A percentile compares a stretch with the other conserved stretches of the same genome.
Conservation (phyloP, 176 grass and related monocot genomes). For the Oryza glumipatula region DNA sequence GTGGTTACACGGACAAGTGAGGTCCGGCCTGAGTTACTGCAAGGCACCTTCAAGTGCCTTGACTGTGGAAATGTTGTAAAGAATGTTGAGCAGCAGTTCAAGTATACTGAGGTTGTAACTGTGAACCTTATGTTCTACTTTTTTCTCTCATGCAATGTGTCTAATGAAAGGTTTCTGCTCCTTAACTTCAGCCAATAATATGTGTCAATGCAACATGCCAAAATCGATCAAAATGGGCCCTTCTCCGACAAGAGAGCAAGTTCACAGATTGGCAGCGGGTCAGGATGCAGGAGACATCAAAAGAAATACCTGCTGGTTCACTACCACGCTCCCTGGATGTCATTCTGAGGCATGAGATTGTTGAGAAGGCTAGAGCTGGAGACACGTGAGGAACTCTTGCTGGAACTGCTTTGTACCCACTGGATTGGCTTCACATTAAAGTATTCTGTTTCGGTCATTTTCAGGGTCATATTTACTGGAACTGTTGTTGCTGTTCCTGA, state of each 20-base stretch:
- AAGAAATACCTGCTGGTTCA: slow-evolving; percentile 96
- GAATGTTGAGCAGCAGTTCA: slow-evolving; percentile 97
- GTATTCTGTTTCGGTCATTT: slow-evolving; percentile 21
- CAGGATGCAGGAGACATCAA: slow-evolving; percentile 93
- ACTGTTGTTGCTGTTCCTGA: slow-evolving; percentile 92
- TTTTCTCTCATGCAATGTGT: slow-evolving; percentile 2
- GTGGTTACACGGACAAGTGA: slow-evolving; percentile 96
- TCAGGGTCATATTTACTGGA: slow-evolving; percentile 85
- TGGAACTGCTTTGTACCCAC: neutral
- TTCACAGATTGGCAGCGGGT: slow-evolving; percentile 98
- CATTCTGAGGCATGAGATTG: slow-evolving; percentile 92
- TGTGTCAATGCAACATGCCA: slow-evolving; percentile 89
- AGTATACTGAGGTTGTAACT: slow-evolving; percentile 84
- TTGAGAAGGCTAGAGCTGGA: slow-evolving; percentile 96
- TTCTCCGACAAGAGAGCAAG: slow-evolving; percentile 95
- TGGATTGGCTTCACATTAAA: slow-evolving; percentile 2
- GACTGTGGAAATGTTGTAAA: slow-evolving; percentile 83
- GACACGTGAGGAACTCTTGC: slow-evolving; percentile 73
- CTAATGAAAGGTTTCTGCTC: slow-evolving; percentile 24
- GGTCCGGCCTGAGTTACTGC: slow-evolving; percentile 87
- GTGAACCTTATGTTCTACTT: slow-evolving; percentile 5
- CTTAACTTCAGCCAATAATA: slow-evolving; percentile 77
- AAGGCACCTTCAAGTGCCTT: slow-evolving; percentile 95
- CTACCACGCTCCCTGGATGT: slow-evolving; percentile 93
- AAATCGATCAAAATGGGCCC: slow-evolving; percentile 85